Conservation (phyloP, 2,329 filamentous ascomycete species). For the Chaetomiaceae sp. region DNA sequence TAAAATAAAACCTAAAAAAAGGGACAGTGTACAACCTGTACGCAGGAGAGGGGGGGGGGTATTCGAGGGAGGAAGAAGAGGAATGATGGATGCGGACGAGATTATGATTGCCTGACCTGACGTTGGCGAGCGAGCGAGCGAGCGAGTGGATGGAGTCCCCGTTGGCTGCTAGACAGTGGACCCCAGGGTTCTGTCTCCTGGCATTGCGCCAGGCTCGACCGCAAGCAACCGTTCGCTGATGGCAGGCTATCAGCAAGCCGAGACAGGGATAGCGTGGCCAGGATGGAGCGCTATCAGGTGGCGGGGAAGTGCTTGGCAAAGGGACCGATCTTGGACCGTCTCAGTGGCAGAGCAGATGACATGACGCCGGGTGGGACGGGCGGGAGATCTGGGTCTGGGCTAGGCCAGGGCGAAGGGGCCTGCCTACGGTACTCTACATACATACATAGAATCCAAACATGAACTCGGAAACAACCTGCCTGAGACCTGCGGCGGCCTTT, state of each 20-base stretch:
- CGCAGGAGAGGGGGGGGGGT: neutral
- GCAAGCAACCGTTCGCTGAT: conserved; percentile 8
- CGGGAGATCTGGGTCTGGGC: neutral
- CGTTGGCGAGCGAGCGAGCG: no score
- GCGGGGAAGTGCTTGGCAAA: conserved; percentile 14
- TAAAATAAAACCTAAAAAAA: neutral
- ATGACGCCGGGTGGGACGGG: neutral
- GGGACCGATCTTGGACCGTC: neutral
- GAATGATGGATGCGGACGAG: neutral
- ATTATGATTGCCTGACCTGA: conserved; percentile 1
- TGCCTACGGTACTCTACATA: no score
- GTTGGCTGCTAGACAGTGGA: no score
- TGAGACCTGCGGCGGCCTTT: no score
- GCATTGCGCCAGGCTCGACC: neutral
- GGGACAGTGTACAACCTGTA: neutral
- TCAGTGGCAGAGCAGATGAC: conserved; percentile 2
- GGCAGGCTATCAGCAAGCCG: conserved; percentile 8
- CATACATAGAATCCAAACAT: no score
- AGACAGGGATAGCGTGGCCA: neutral
- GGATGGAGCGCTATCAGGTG: conserved; percentile 17
- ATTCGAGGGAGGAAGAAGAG: neutral
- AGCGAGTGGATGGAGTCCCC: neutral
- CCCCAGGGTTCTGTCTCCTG: no score
- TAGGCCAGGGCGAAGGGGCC: no score
- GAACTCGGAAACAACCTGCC: neutral